Evolutionary conservation across 139 green algal genomes (phyloP), one percentile per base, ranked within the genome.

Genomic region (Haematococcus sp.): DNA sequence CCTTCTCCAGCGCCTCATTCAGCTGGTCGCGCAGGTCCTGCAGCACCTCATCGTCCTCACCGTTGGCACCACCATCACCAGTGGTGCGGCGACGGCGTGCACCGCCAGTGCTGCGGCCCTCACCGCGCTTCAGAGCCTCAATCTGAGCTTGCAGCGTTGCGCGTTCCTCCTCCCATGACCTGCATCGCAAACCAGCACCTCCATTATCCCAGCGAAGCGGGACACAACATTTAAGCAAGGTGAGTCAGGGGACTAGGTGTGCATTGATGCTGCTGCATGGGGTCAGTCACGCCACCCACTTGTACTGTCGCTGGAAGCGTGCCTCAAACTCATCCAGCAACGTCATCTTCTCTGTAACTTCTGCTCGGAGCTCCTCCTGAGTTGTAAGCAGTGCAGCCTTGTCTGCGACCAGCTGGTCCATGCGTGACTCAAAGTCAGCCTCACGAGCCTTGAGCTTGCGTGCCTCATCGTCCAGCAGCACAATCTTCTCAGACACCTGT

Each of bases 311-410:
- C 22, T 73, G 70, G 67, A 91, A 93, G 34, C 80, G 76, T 58
- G 78, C 77, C 71, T 93, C 86, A 70, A 93, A 93, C 60, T 88
- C 81, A 43, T 92, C 86, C 76, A 92, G 84, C 71, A 92, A 74
- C n/a, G 58, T 59, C 76, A 91, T 84, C 73, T 89, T 90, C 54
- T 87, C 84, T 46, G 75, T 44, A 51, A 91, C 65, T 59, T 90
- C 79, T 15, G 66, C 59, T 0, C 75, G 71, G 60, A 91, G 76
- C 66, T 84, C 76, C n/a, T 85, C 82, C 61, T 83, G 68, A 27
- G 80, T 73, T 51, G 51, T 54, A 49, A 83, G 61, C 70, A 87
- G 54, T 27, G 51, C 61, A 34, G 67, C 74, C 63, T 81, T 82
- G 68, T 84, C 75, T 22, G 52, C 72, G 40, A 67, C 30, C 33